A percentile compares a stretch with the other conserved stretches of the same genome.
phyloP scores from a whole-genome alignment of 2,329 filamentous ascomycete species.

The Coleophoma eucalyptorum region DNA sequence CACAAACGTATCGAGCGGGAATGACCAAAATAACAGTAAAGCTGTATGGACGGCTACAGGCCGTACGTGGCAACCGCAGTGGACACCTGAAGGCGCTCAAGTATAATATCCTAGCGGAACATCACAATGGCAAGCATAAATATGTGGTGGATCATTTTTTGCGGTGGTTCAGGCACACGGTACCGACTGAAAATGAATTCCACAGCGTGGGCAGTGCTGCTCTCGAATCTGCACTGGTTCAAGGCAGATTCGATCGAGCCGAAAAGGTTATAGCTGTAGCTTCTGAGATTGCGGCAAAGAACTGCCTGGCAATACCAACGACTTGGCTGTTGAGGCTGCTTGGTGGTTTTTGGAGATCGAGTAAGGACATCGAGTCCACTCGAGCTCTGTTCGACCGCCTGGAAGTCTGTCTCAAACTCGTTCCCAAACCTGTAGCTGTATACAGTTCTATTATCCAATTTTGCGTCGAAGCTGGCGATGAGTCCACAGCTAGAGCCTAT shows the following conservation, averaged over 20 bases:
- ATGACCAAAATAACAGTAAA: constrained; percentile 15
- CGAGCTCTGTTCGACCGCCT: constrained; percentile 20
- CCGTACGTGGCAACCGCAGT: constrained; percentile 4
- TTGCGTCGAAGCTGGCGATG: constrained; percentile 23
- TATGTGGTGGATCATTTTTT: constrained; percentile 13
- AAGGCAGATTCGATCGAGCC: constrained; percentile 10
- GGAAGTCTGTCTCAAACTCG: constrained; percentile 6
- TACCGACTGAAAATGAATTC: constrained; percentile 13
- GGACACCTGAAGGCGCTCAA: constrained; percentile 1
- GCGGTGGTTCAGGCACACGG: constrained; percentile 11
- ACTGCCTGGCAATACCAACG: constrained; percentile 12
- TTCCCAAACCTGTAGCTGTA: constrained; percentile 15
- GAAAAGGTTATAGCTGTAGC: constrained; percentile 18
- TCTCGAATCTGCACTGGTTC: constrained; percentile 16
- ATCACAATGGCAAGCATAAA: constrained; percentile 14
- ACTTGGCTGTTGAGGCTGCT: constrained; percentile 22
- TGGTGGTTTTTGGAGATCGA: constrained; percentile 20
- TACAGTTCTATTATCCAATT: constrained; percentile 26
- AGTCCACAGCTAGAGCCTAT: constrained; percentile 16
- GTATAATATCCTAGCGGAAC: constrained; percentile 17
- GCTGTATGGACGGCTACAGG: constrained; percentile 15
- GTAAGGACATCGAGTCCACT: constrained; percentile 16
- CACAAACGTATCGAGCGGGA: constrained; percentile 10
- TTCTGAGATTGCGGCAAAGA: constrained; percentile 13
- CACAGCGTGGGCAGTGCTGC: constrained; percentile 11